phyloP scores from a whole-genome alignment of 257 asterid species.

The Datura wrightii region DNA sequence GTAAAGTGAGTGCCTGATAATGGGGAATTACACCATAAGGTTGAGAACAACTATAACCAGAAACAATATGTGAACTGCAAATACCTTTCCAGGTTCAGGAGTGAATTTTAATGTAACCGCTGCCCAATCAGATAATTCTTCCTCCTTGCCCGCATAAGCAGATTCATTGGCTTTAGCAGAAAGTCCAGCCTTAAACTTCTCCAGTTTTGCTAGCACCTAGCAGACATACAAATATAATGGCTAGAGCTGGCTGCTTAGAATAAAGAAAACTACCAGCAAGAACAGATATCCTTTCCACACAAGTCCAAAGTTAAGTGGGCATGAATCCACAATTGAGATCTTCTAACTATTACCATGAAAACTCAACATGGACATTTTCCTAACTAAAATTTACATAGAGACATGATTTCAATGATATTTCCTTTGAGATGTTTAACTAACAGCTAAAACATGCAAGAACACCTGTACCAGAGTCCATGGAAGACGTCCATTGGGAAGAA shows the following conservation, averaged over 20 bases:
- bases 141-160: slow-evolving; percentile 54
- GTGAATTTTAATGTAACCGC: slow-evolving; percentile 65
- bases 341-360: not conserved
- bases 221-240: slow-evolving; percentile 35
- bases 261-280: slow-evolving; percentile 28
- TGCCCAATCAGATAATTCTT: slow-evolving; percentile 70
- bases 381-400: not conserved
- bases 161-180: slow-evolving; percentile 54
- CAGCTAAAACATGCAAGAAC: slow-evolving; percentile 10
- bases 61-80: not conserved
- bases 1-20: not conserved
- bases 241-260: slow-evolving; percentile 13
- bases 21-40: slow-evolving; percentile 1
- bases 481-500: not conserved
- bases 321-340: not conserved
- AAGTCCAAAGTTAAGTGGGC: not conserved
- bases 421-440: slow-evolving; percentile 3
- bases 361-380: slow-evolving; percentile 20
- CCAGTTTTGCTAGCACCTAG: slow-evolving; percentile 76
- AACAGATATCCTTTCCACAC: not conserved
- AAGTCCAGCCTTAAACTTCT: slow-evolving; percentile 66
- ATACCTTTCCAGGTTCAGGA: slow-evolving; percentile 81
- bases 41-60: slow-evolving; percentile 5
- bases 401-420: not conserved
- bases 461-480: slow-evolving; percentile 15